Percentiles rank a stretch among this genome's conserved stretches.
Conservation (phyloP, 768 basidiomycete species). For the Suillus brevipes region DNA sequence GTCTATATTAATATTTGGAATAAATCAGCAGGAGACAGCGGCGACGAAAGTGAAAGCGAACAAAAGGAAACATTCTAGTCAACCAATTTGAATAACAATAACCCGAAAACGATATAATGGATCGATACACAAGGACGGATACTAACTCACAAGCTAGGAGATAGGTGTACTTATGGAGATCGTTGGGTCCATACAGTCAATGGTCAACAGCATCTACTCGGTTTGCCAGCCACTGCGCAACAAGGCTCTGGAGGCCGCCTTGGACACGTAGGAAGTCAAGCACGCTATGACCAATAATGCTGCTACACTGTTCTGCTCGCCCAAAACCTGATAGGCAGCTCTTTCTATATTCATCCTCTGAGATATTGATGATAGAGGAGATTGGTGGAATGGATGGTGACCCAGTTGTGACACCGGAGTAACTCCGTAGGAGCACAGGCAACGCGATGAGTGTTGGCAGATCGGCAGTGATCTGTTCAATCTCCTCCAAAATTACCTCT, state of each 20-base stretch:
- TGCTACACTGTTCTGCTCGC: conserved; percentile 72
- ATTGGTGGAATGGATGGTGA: background rate
- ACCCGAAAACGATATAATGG: background rate
- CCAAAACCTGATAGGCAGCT: conserved; percentile 75
- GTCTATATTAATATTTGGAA: background rate
- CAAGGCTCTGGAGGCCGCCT: conserved; percentile 27
- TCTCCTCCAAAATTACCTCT: conserved; percentile 37
- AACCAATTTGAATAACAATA: background rate
- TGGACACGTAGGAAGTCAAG: conserved; percentile 47
- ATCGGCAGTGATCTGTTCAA: conserved; percentile 57
- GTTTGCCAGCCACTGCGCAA: conserved; percentile 50
- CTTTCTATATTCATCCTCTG: conserved; percentile 64
- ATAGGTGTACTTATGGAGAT: background rate
- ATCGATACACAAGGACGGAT: background rate
- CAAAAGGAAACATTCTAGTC: background rate
- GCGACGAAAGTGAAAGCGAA: background rate
- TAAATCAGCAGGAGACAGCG: background rate
- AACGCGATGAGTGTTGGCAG: conserved; percentile 76
- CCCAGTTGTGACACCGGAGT: conserved; percentile 23
- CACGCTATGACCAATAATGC: conserved; percentile 56
- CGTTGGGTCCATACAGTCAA: conserved; percentile 20
- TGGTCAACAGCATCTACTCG: conserved; percentile 15
- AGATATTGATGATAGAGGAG: conserved; percentile 53
- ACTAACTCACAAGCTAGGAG: background rate
- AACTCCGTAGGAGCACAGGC: conserved; percentile 59